Conservation (phyloP, 345 rosid genomes). For the Trapa bicornis region DNA sequence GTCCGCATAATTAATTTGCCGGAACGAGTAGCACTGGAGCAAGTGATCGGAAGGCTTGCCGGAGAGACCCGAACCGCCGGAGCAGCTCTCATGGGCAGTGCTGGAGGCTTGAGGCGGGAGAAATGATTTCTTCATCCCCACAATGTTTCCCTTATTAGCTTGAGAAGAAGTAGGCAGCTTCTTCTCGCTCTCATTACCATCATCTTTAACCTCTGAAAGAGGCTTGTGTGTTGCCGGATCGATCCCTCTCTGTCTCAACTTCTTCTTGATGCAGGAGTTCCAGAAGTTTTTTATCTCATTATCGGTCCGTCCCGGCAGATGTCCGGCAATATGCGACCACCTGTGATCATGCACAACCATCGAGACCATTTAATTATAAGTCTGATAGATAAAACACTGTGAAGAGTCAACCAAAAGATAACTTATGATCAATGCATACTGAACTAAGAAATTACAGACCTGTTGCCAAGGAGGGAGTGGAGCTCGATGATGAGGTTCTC, state of each 20-base stretch:
- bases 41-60: constrained; percentile 22
- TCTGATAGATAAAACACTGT: not conserved
- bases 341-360: constrained; percentile 14
- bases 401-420: not conserved
- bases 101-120: constrained; percentile 4
- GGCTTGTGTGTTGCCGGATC: constrained; percentile 61
- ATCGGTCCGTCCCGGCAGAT: constrained; percentile 54
- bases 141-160: too few species aligned
- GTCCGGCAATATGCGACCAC: constrained; percentile 70
- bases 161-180: not conserved
- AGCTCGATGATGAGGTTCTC: constrained; percentile 64
- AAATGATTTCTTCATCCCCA: not conserved
- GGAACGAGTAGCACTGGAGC: constrained; percentile 39
- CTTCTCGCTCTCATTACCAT: constrained; percentile 7
- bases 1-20: constrained; percentile 38
- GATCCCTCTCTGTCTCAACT: constrained; percentile 50
- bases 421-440: not conserved
- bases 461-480: constrained; percentile 64
- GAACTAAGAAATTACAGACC: constrained; percentile 17
- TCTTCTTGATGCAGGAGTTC: constrained; percentile 67
- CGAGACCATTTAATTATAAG: not conserved
- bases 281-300: constrained; percentile 62
- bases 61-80: not conserved
- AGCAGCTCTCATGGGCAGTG: constrained; percentile 13
- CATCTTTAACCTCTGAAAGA: constrained; percentile 29